phyloP scores from a whole-genome alignment of 106 monocot genomes.

The Dactylorhiza incarnata region DNA sequence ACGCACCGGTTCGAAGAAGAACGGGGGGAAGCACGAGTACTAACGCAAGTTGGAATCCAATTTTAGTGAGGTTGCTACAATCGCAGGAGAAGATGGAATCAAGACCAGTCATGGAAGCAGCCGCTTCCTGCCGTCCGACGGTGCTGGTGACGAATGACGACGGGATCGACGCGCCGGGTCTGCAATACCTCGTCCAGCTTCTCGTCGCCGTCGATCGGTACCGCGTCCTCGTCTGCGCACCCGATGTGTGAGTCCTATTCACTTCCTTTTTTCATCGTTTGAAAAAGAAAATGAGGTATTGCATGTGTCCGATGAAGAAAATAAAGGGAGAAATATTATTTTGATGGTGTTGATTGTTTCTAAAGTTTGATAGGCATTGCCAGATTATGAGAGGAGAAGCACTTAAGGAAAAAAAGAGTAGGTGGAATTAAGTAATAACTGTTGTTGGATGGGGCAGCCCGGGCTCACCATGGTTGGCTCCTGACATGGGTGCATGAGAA shows the following conservation, averaged over 20 bases:
- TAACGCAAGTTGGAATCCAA: neutral
- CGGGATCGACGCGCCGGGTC: constrained; percentile 83
- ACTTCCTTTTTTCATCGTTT: neutral
- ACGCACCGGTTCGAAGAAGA: too few relatives aligned
- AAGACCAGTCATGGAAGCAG: neutral
- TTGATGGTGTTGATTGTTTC: neutral
- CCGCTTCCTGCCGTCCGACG: constrained; percentile 13
- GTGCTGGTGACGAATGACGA: constrained; percentile 92
- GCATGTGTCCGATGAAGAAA: neutral
- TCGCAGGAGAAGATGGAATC: neutral
- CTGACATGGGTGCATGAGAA: too few relatives aligned
- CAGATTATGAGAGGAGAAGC: too few relatives aligned
- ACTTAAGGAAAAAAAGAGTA: too few relatives aligned
- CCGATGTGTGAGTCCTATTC: constrained; percentile 39
- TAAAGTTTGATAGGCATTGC: neutral
- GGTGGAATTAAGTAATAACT: too few relatives aligned
- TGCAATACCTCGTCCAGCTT: constrained; percentile 57
- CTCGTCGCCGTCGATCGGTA: constrained; percentile 66
- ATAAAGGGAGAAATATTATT: neutral
- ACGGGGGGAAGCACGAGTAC: neutral
- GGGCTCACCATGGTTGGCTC: too few relatives aligned
- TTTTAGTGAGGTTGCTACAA: neutral
- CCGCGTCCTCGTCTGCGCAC: constrained; percentile 79
- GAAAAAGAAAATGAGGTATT: neutral
- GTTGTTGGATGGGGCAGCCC: too few relatives aligned